Evolutionary conservation across 1,139 yeast species (phyloP).

Genomic region (Groenewaldozyma auringiensis): DNA sequence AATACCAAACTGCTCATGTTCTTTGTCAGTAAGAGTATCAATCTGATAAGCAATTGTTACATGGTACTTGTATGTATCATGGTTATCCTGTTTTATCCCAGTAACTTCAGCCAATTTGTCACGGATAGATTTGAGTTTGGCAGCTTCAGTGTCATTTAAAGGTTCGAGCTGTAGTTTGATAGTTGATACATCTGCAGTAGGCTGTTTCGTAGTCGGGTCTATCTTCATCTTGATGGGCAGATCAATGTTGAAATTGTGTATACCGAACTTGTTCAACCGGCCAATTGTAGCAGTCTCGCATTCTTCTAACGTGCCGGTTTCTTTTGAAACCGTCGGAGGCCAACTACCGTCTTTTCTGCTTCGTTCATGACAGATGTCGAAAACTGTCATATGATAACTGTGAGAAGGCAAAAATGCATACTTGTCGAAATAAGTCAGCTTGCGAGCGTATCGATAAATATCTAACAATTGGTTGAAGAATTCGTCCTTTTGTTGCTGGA

Average conservation of each 20-base stretch:
- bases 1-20: background rate
- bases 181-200: background rate
- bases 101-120: background rate
- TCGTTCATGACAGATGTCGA: constrained; percentile 2
- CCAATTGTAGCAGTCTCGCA: background rate
- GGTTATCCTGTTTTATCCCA: constrained; percentile 1
- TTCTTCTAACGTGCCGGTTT: background rate
- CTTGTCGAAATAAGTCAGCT: background rate
- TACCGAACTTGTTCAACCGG: background rate
- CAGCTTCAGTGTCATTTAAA: background rate
- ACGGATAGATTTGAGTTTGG: background rate
- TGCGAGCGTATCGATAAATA: constrained; percentile 1
- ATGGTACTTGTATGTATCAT: constrained; percentile 3
- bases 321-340: background rate
- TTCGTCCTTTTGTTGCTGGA: constrained; percentile 3
- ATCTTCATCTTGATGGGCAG: background rate
- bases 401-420: constrained; percentile 3
- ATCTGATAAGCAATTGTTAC: background rate
- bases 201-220: background rate
- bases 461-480: constrained; percentile 4
- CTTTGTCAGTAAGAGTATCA: background rate
- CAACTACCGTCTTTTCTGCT: background rate
- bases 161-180: background rate
- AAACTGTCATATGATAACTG: constrained; percentile 7
- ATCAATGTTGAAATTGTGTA: background rate